phyloP scores from a whole-genome alignment of 495 filamentous ascomycete species.

The Talaromyces ruber region DNA sequence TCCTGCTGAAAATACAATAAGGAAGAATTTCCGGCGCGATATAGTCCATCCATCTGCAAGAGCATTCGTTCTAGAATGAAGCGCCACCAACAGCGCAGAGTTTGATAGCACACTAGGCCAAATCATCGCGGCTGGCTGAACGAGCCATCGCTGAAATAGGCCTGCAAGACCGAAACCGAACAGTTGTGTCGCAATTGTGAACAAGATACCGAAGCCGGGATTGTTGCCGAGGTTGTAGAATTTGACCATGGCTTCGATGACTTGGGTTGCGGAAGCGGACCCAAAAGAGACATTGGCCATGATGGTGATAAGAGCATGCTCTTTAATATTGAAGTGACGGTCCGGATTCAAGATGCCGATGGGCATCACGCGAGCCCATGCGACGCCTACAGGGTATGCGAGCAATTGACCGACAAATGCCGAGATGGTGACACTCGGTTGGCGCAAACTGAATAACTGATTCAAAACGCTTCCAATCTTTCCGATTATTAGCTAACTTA shows the following conservation, averaged over 20 bases:
- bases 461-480: constrained; percentile 60
- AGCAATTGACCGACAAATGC: constrained; percentile 62
- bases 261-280: constrained; percentile 62
- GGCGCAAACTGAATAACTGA: constrained; percentile 59
- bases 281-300: constrained; percentile 57
- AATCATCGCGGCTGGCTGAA: constrained; percentile 78
- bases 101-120: constrained; percentile 88
- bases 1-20: constrained; percentile 54
- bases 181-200: constrained; percentile 62
- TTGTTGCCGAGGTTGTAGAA: constrained; percentile 64
- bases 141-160: constrained; percentile 46
- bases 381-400: constrained; percentile 61
- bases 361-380: constrained; percentile 49
- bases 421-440: constrained; percentile 53
- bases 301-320: constrained; percentile 69
- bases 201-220: constrained; percentile 57
- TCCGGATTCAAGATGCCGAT: constrained; percentile 54
- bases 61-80: constrained; percentile 76
- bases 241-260: constrained; percentile 56
- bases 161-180: constrained; percentile 70
- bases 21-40: constrained; percentile 75
- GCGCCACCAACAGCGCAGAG: constrained; percentile 74
- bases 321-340: constrained; percentile 70
- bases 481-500: neutral
- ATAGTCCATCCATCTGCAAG: constrained; percentile 79